Evolutionary conservation across 1,284 basidiomycete genomes (phyloP).

Genomic region (Malassezia sp.): DNA sequence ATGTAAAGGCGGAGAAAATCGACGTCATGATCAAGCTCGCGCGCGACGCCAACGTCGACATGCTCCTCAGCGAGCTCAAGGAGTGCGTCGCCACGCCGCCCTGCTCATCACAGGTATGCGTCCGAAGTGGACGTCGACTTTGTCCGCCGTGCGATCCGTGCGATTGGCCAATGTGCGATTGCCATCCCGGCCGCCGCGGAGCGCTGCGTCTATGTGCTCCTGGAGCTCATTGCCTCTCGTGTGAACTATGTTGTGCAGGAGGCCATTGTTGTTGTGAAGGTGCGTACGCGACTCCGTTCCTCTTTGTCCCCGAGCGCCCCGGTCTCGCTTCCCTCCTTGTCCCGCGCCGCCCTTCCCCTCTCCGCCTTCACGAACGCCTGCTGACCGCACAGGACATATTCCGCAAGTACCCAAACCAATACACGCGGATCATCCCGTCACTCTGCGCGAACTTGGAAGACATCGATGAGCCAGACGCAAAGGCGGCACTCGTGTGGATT

Average conservation of each 20-base stretch:
- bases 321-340: neutral
- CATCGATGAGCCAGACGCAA: conserved; percentile 93
- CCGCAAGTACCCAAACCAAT: conserved; percentile 90
- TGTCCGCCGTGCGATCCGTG: conserved; percentile 81
- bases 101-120: too few relatives aligned
- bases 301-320: neutral
- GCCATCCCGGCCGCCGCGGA: conserved; percentile 87
- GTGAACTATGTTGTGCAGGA: conserved; percentile 97
- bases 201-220: conserved; percentile 81
- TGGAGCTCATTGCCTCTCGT: conserved; percentile 80
- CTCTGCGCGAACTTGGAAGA: conserved; percentile 90
- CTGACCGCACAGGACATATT: too few relatives aligned
- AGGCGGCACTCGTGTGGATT: conserved; percentile 96
- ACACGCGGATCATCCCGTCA: conserved; percentile 90
- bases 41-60: conserved; percentile 80
- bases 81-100: too few relatives aligned
- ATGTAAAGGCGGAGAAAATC: conserved; percentile 94
- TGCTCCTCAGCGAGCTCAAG: conserved; percentile 84
- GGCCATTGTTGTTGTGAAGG: conserved; percentile 97
- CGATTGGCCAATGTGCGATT: conserved; percentile 89
- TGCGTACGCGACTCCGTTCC: too few relatives aligned
- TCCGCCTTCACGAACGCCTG: too few relatives aligned
- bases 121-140: conserved; percentile 98
- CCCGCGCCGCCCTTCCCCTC: conserved; percentile 47
- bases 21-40: conserved; percentile 97